A percentile compares a stretch with the other conserved stretches of the same genome.
Conservation (phyloP, 2,329 filamentous ascomycete species). For the Periconia sp. region DNA sequence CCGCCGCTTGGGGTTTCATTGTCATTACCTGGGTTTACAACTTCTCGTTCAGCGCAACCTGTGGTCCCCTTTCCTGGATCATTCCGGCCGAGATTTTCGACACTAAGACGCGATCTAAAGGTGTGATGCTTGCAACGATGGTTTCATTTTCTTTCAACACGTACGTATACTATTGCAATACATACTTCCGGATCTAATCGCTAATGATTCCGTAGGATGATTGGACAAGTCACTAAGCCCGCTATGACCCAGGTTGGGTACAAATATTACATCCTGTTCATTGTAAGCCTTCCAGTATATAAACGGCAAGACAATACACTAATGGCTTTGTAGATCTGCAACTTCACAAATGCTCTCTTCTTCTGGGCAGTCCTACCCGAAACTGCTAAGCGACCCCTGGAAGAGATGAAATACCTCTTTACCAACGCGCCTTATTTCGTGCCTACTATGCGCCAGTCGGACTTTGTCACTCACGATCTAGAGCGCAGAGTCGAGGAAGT, state of each 20-base stretch:
- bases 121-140: slow-evolving; percentile 78
- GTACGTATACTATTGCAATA: no score
- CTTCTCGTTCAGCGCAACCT: slow-evolving; percentile 74
- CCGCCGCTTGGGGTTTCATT: slow-evolving; percentile 76
- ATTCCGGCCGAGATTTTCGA: slow-evolving; percentile 78
- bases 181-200: no score
- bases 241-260: slow-evolving; percentile 63
- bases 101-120: slow-evolving; percentile 75
- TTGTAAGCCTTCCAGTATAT: slow-evolving; percentile 43
- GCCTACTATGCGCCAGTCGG: slow-evolving; percentile 60
- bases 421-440: slow-evolving; percentile 70
- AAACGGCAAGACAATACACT: not conserved
- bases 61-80: slow-evolving; percentile 70
- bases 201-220: no score
- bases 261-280: slow-evolving; percentile 66
- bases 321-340: slow-evolving; percentile 58
- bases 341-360: slow-evolving; percentile 71
- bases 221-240: slow-evolving; percentile 70
- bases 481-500: slow-evolving; percentile 65
- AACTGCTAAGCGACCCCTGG: slow-evolving; percentile 67
- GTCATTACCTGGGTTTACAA: slow-evolving; percentile 81
- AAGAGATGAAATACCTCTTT: slow-evolving; percentile 73
- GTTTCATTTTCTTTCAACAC: slow-evolving; percentile 76
- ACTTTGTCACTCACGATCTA: slow-evolving; percentile 63
- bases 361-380: slow-evolving; percentile 73